Base-by-base conservation (phyloP, 148 eudicot species). In the Rhododendron ovatum region DNA sequence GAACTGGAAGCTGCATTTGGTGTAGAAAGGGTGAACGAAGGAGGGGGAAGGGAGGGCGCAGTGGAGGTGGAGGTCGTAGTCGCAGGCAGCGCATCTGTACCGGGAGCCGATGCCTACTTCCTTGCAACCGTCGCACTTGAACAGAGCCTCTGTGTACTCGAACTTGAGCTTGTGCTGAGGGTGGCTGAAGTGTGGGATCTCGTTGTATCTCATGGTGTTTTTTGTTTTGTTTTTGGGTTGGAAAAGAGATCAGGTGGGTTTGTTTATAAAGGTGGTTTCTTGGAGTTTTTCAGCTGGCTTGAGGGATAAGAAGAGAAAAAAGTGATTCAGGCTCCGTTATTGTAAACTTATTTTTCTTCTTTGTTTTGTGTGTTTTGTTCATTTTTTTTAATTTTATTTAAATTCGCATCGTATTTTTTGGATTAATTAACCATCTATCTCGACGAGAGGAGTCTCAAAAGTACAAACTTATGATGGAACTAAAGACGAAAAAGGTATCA, bases 61-160 rank as follows among this genome's bases (percentile, higher is more conserved):
- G 77, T 95, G 98, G 85, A 91, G 89, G 85, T 96, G 99, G 28
- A 96, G 93, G 84, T 96, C 98, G 80, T 90, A 94, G 82, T 95
- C 93, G 74, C 99, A 96, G 2, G 17, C 12, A 35, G 65, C 65
- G 87, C 99, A 96, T 83, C 83, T 91, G 89, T 95, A 96, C 28
- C 89, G 88, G 15, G 94, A 92, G 22, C 98, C 99, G 28, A 96
- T 92, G 11, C 99, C 98, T 4, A 90, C 93, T 61, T 96, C 98
- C 77, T 93, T 95, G 92, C 98, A 96, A 7, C 99, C 98, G 78
- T 96, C 99, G 86, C 99, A 96, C 86, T 95, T 94, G 91, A 95
- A 96, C 1, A 95, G 94, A 10, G 84, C 78, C 47, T 95, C 92
- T 10, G 94, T 81, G 87, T 91, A 89, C 17, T 94, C 96, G 24